Percentiles rank a stretch among this genome's conserved stretches.
phyloP scores from a whole-genome alignment of 2,329 filamentous ascomycete genomes.

The Trichoderma oligosporum region DNA sequence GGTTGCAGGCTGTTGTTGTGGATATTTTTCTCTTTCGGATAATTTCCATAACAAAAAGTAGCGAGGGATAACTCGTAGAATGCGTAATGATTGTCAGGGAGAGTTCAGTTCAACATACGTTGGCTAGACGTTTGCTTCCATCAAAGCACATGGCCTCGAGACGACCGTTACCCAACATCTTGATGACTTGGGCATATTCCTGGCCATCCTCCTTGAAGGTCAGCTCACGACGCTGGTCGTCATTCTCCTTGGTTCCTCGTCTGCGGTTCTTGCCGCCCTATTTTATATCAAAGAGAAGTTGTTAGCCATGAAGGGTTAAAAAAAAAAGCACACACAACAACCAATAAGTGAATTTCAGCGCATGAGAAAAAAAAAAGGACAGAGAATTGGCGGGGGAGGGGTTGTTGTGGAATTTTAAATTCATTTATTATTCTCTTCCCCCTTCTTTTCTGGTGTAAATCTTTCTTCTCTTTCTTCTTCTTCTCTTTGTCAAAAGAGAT shows the following conservation, averaged over 20 bases:
- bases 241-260: slow-evolving; percentile 98
- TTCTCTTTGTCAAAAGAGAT: background rate
- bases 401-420: background rate
- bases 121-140: slow-evolving; percentile 52
- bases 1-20: background rate
- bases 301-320: background rate
- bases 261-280: slow-evolving; percentile 97
- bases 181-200: slow-evolving; percentile 57
- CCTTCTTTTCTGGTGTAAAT: background rate
- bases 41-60: no score
- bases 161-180: slow-evolving; percentile 95
- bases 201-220: slow-evolving; percentile 99
- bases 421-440: background rate
- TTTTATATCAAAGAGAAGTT: slow-evolving; percentile 27
- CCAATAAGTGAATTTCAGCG: no score
- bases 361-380: background rate
- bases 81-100: no score
- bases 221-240: slow-evolving; percentile 98
- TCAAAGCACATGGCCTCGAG: slow-evolving; percentile 94
- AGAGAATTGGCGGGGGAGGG: slow-evolving; percentile 14
- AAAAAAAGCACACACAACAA: background rate
- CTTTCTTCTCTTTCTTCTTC: background rate
- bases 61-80: no score
- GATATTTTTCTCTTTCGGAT: background rate
- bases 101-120: slow-evolving; percentile 35